Conservation (phyloP, 805 yeast genomes). For the Suhomyces xylopsoci region DNA sequence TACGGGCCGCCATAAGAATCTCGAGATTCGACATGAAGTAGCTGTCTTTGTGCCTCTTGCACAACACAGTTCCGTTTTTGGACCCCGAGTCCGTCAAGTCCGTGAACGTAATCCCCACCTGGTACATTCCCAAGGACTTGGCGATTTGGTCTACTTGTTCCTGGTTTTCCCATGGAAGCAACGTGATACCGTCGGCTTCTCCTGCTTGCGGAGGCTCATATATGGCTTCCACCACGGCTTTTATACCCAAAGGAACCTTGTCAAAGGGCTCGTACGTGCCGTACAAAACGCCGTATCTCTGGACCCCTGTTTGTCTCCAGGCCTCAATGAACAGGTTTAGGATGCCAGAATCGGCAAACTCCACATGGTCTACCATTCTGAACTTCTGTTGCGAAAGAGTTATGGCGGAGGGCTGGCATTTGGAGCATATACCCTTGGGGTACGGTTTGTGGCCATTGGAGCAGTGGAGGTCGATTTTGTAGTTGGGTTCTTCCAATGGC, state of each 20-base stretch:
- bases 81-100: slow-evolving; percentile 85
- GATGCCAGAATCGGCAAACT: slow-evolving; percentile 69
- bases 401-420: slow-evolving; percentile 95
- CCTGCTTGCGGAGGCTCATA: slow-evolving; percentile 90
- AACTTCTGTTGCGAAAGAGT: slow-evolving; percentile 86
- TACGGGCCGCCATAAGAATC: slow-evolving; percentile 73
- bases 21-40: slow-evolving; percentile 90
- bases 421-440: slow-evolving; percentile 93
- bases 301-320: slow-evolving; percentile 88
- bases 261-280: slow-evolving; percentile 80
- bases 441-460: slow-evolving; percentile 84
- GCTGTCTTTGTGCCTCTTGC: slow-evolving; percentile 89
- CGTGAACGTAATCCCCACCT: slow-evolving; percentile 84
- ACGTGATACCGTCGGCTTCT: slow-evolving; percentile 79
- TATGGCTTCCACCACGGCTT: slow-evolving; percentile 90
- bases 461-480: slow-evolving; percentile 61
- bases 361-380: slow-evolving; percentile 97
- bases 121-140: slow-evolving; percentile 54
- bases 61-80: slow-evolving; percentile 84
- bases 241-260: slow-evolving; percentile 86
- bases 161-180: slow-evolving; percentile 56
- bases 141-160: slow-evolving; percentile 54
- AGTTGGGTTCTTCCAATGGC: slow-evolving; percentile 73
- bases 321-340: slow-evolving; percentile 82
- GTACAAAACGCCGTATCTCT: slow-evolving; percentile 79